Evolutionary conservation across 306 rosid genomes (phyloP).

Genomic region (Cicer cuneatum): DNA sequence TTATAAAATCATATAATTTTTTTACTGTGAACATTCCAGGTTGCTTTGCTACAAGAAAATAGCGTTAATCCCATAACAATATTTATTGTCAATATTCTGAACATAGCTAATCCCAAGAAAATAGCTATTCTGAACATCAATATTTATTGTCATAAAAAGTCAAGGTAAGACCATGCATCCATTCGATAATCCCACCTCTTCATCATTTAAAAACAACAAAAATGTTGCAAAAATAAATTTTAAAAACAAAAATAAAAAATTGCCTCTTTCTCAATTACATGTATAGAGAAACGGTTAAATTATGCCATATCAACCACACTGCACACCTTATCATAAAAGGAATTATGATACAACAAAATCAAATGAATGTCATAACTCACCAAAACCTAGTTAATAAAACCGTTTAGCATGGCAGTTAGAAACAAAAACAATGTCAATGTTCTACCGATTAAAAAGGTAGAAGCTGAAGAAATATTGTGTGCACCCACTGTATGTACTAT

Average conservation of each 20-base stretch:
- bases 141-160: not conserved
- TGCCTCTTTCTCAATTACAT: slow-evolving; percentile 36
- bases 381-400: slow-evolving; percentile 41
- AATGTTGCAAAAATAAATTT: not conserved
- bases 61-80: too few species aligned
- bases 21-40: not conserved
- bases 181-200: not conserved
- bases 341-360: slow-evolving; percentile 56
- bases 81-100: too few species aligned
- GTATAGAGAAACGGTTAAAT: slow-evolving; percentile 35
- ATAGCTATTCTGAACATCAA: too few species aligned
- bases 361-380: slow-evolving; percentile 44
- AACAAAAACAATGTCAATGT: slow-evolving; percentile 56
- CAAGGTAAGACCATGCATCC: not conserved
- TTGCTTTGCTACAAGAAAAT: not conserved
- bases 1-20: too few species aligned
- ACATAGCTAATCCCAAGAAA: too few species aligned
- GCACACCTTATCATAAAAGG: slow-evolving; percentile 50
- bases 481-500: slow-evolving; percentile 63
- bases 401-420: slow-evolving; percentile 51
- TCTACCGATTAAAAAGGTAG: slow-evolving; percentile 52
- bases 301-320: slow-evolving; percentile 40
- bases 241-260: not conserved
- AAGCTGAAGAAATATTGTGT: slow-evolving; percentile 68
- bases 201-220: not conserved